phyloP scores from a whole-genome alignment of 345 rosid genomes.

The Garcia nutans region DNA sequence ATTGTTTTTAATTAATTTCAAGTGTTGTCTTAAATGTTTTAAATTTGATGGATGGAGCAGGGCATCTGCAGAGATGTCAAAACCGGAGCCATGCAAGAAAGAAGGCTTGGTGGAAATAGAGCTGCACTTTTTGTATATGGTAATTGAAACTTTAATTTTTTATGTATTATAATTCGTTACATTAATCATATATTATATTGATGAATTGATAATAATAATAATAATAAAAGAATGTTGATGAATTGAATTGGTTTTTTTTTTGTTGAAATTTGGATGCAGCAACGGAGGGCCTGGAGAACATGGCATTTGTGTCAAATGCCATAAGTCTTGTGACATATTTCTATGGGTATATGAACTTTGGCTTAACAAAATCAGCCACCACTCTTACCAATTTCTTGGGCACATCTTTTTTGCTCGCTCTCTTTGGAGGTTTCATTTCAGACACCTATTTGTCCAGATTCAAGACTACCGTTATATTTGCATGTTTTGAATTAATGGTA shows the following conservation, averaged over 20 bases:
- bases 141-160: not conserved
- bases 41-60: slow-evolving; percentile 27
- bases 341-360: slow-evolving; percentile 61
- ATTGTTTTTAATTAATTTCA: too few relatives aligned
- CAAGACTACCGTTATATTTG: slow-evolving; percentile 57
- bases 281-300: slow-evolving; percentile 52
- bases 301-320: slow-evolving; percentile 52
- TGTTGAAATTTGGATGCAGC: slow-evolving; percentile 36
- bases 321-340: slow-evolving; percentile 57
- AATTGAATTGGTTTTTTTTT: not conserved
- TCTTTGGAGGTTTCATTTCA: slow-evolving; percentile 64
- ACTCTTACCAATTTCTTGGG: slow-evolving; percentile 67
- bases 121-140: slow-evolving; percentile 55
- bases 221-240: too few relatives aligned
- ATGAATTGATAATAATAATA: too few relatives aligned
- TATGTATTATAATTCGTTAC: not conserved
- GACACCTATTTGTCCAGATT: slow-evolving; percentile 63
- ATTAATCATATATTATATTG: not conserved
- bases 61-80: slow-evolving; percentile 30
- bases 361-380: slow-evolving; percentile 59
- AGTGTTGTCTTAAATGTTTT: too few relatives aligned
- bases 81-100: slow-evolving; percentile 26
- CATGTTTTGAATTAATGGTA: slow-evolving; percentile 53
- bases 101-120: slow-evolving; percentile 42
- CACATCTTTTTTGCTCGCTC: slow-evolving; percentile 45